Evolutionary conservation across 768 basidiomycete species (phyloP).

Genomic region (Mycena rebaudengoi): DNA sequence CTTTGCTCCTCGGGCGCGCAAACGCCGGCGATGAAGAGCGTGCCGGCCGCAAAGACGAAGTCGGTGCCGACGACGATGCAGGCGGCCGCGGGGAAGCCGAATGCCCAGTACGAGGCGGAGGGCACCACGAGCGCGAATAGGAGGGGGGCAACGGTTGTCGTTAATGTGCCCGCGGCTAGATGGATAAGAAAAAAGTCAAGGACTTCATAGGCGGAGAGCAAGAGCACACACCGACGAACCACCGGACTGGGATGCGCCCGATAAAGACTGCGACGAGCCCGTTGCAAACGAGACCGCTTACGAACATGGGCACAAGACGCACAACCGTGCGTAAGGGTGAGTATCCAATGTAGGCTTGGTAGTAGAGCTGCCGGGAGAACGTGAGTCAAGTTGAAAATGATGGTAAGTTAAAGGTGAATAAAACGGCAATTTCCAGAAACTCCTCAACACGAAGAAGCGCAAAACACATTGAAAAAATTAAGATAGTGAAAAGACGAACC

Average conservation of each 20-base stretch:
- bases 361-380: conserved; percentile 52
- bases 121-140: conserved; percentile 65
- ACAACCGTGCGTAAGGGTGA: conserved; percentile 61
- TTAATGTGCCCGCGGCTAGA: conserved; percentile 48
- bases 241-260: conserved; percentile 51
- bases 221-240: conserved; percentile 52
- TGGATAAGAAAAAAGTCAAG: background rate
- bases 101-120: conserved; percentile 62
- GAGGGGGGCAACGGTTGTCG: conserved; percentile 57
- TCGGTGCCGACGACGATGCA: conserved; percentile 66
- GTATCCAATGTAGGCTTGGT: conserved; percentile 59
- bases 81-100: conserved; percentile 65
- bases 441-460: background rate
- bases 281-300: conserved; percentile 61
- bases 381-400: background rate
- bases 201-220: background rate
- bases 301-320: conserved; percentile 64
- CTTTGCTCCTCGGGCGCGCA: conserved; percentile 64
- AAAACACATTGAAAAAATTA: background rate
- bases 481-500: background rate
- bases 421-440: background rate
- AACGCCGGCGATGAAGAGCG: conserved; percentile 63
- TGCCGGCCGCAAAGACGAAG: conserved; percentile 66
- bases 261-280: conserved; percentile 59
- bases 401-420: too few relatives aligned